Evolutionary conservation across 2,329 filamentous ascomycete species (phyloP).

Genomic region (Botrytis aclada): DNA sequence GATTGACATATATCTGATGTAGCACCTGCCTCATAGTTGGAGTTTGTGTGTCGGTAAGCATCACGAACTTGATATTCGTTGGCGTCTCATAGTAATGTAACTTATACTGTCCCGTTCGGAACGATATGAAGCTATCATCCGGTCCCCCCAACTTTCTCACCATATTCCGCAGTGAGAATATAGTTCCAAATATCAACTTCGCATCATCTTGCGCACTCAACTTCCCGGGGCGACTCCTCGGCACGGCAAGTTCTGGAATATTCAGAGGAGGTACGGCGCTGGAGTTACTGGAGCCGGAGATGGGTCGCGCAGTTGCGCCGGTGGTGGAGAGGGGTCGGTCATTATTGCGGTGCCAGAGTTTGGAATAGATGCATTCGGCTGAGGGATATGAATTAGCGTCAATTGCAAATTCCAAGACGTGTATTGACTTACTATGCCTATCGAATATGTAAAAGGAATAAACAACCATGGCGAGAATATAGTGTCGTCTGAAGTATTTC

Average conservation of each 20-base stretch:
- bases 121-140: constrained; percentile 92
- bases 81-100: constrained; percentile 99
- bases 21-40: constrained; percentile 90
- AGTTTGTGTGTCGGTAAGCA: constrained; percentile 88
- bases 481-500: background rate
- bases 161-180: constrained; percentile 97
- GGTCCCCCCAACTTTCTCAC: constrained; percentile 89
- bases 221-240: constrained; percentile 35
- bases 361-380: constrained; percentile 98
- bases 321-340: constrained; percentile 30
- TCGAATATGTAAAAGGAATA: constrained; percentile 99
- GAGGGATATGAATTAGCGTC: constrained; percentile 23
- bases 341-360: constrained; percentile 61
- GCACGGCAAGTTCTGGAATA: constrained; percentile 33
- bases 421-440: constrained; percentile 72
- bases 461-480: constrained; percentile 65
- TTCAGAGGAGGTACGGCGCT: constrained; percentile 40
- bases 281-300: constrained; percentile 46
- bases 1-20: constrained; percentile 97
- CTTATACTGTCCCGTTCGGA: constrained; percentile 92
- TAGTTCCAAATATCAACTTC: constrained; percentile 94
- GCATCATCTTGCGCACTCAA: constrained; percentile 71
- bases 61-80: constrained; percentile 91
- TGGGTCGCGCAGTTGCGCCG: constrained; percentile 47
- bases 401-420: constrained; percentile 19